phyloP scores from a whole-genome alignment of 2,329 filamentous ascomycete species.

The Colletotrichum tropicicola region DNA sequence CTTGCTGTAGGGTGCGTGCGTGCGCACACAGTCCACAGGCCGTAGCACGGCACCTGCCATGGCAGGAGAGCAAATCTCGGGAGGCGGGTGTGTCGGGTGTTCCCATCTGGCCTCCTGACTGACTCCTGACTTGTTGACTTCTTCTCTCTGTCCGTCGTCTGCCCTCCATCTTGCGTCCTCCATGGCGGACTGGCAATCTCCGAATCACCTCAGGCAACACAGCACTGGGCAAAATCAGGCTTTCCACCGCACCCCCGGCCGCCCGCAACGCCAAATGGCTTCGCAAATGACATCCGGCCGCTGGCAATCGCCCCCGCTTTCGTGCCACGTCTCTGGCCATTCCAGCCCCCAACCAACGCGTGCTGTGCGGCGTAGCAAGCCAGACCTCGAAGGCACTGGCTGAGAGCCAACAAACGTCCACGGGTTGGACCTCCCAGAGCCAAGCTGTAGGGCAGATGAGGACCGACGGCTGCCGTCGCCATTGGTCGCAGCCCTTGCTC shows the following conservation, averaged over 20 bases:
- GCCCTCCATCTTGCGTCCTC: not conserved
- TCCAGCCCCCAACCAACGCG: not conserved
- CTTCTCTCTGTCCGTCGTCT: not conserved
- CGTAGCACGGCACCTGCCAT: slow-evolving; percentile 21
- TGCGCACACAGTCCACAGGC: slow-evolving; percentile 17
- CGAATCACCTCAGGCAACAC: not conserved
- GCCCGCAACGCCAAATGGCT: not conserved
- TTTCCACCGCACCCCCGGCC: not conserved
- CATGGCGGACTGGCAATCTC: not conserved
- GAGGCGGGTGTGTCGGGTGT: not conserved
- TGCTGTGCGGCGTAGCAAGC: slow-evolving; percentile 18
- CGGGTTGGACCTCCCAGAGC: not conserved
- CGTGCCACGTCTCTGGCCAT: slow-evolving; percentile 1
- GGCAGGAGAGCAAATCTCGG: not conserved
- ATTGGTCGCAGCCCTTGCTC: slow-evolving; percentile 18
- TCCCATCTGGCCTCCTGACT: not conserved
- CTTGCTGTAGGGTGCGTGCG: slow-evolving; percentile 6
- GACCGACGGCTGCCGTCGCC: not conserved
- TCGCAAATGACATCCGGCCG: slow-evolving; percentile 13
- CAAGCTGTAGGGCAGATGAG: slow-evolving; percentile 20
- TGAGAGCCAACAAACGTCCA: not conserved
- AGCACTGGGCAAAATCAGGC: not conserved
- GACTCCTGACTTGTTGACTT: not conserved
- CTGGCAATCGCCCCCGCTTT: slow-evolving; percentile 14
- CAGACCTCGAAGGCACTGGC: slow-evolving; percentile 11